Base-by-base conservation (phyloP, 1,284 basidiomycete genomes). In the Athelia sp. region DNA sequence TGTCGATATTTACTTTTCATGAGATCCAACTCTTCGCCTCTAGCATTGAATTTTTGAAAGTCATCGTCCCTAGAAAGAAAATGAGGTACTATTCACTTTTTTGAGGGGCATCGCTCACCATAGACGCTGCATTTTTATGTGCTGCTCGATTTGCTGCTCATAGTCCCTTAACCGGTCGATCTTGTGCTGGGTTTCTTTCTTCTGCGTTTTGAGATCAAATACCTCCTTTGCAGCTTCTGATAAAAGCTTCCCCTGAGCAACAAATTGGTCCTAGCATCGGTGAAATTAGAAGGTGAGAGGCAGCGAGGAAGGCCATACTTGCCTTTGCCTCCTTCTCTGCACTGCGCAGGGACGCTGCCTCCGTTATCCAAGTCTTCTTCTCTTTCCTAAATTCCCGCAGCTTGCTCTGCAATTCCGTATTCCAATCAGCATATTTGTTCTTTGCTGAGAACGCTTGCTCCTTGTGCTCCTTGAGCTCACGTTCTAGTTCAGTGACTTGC, bases 401-500 rank as follows among this genome's bases (percentile, higher is more conserved):
- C 61, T 83, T 87, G 52, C 78, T 79, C 62, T 82, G 80, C 32
- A 89, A 63, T 54, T 87, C 81, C 11, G 68, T 73, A 53, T 84
- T 87, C 83, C 84, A 89, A 50, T 89, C 84, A 3, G 77, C 75
- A 56, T 84, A 84, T 55, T 83, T 81, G 53, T 78, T 77, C 60
- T 85, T 87, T 8, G 79, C 75, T 4, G 74, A 75, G 4, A 75
- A 74, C 0, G 84, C 77, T 56, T 84, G 81, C 47, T 78, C 74
- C 56, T 81, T 84, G 57, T 85, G 79, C 43, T 84, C 79, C 45
- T 69, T 76, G 24, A 87, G 68, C 56, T 85, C 81, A 38, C 68
- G 71, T 55, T 87, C 82, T 13, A 90, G 71, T 22, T 69, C 69
- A 15, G 74, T 71, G 22, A 88, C 82, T 59, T 84, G 79, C 10